Evolutionary conservation across 2,329 filamentous ascomycete genomes (phyloP), one percentile per base, ranked within the genome.

Genomic region (Zymoseptoria brevis): DNA sequence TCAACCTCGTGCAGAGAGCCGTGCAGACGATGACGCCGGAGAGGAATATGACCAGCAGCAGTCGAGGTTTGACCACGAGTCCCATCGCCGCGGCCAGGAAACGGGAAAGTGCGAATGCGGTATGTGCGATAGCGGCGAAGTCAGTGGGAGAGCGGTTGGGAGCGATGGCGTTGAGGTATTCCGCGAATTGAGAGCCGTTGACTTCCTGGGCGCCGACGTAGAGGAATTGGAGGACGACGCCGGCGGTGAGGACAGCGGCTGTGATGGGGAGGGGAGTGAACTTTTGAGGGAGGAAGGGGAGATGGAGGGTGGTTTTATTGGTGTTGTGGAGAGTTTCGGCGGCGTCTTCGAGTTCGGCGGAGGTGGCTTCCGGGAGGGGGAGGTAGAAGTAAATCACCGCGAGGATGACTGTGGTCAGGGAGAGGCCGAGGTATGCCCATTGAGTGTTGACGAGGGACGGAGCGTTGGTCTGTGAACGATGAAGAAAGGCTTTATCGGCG

Each of bases 371-470:
- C 0, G 84, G 83, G 1, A 87, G 74, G 1, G 83, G 83, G 1
- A 85, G 72, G 64, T 86, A 86, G 67, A 81, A 84, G 69, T 84
- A 86, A 2, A 77, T 76, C 8, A 85, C 75, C 1, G 83, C 83
- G 11, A 87, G 74, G 3, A 80, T 70, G 53, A 85, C 76, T 26
- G 81, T 83, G 65, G 85, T 84, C 11, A 86, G 75, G 0, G 82
- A 78, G 58, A 87, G 85, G 7, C 82, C 84, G 2, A 86, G 78
- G 61, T 87, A 87, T 0, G 83, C 80, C 83, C 83, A 87, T 68
- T 87, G 84, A 1, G 85, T 82, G 57, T 83, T 78, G 58, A 86
- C 80, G 24, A 87, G 69, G 8, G 77, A 80, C 0, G 78, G 74
- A 0, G 80, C 79, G 58, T 80, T 73, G 35, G 35, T 45, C 4